Percentiles rank a stretch among this genome's conserved stretches.
Evolutionary conservation across 306 rosid genomes (phyloP).

Genomic region (Boehmeria nivea): DNA sequence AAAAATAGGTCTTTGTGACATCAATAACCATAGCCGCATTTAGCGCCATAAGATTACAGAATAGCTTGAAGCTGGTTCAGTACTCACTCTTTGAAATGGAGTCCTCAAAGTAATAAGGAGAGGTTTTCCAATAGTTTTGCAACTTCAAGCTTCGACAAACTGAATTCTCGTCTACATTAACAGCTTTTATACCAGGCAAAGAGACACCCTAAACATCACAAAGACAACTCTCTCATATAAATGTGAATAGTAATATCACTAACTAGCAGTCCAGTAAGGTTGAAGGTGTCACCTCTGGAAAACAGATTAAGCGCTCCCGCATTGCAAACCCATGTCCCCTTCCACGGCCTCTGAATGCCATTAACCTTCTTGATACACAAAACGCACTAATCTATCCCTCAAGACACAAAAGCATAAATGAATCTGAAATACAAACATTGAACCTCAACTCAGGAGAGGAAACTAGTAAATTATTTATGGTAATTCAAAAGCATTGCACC

Average conservation of each 20-base stretch:
- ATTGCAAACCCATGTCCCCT: conserved; percentile 28
- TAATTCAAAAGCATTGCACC: too few relatives aligned
- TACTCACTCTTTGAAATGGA: conserved; percentile 26
- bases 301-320: conserved; percentile 25
- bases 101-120: conserved; percentile 51
- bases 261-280: too few relatives aligned
- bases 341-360: conserved; percentile 28
- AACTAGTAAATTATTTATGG: too few relatives aligned
- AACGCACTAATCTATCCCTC: too few relatives aligned
- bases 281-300: conserved; percentile 9
- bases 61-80: background rate
- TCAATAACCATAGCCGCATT: background rate
- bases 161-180: conserved; percentile 16
- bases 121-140: conserved; percentile 38
- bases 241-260: background rate
- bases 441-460: too few relatives aligned
- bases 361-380: too few relatives aligned
- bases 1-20: too few relatives aligned
- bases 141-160: conserved; percentile 12
- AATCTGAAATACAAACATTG: too few relatives aligned
- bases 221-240: background rate
- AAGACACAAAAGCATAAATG: too few relatives aligned
- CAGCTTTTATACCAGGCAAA: conserved; percentile 30
- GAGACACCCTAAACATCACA: conserved; percentile 34
- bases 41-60: conserved; percentile 1